Evolutionary conservation across 306 rosid genomes (phyloP).

Genomic region (Morella rubra): DNA sequence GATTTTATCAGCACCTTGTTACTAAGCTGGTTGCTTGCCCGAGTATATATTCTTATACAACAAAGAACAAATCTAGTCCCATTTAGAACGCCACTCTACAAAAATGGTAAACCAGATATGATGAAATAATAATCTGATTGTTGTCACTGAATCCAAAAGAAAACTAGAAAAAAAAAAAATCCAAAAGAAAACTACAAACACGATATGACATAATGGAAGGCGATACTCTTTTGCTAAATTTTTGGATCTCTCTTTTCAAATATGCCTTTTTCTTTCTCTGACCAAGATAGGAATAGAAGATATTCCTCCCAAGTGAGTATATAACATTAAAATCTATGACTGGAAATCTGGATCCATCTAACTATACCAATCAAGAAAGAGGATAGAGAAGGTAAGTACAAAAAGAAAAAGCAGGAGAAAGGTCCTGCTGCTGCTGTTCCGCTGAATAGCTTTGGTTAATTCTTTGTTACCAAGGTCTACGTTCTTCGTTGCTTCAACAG

Average conservation of each 20-base stretch:
- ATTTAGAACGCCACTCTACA: background rate
- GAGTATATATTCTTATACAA: no score
- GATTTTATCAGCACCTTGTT: no score
- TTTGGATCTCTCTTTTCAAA: background rate
- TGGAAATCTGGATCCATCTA: conserved; percentile 23
- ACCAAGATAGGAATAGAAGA: background rate
- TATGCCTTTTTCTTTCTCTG: background rate
- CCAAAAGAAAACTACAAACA: background rate
- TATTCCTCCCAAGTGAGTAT: background rate
- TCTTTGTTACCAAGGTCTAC: conserved; percentile 95
- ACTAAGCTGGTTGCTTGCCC: no score
- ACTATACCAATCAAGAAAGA: conserved; percentile 96
- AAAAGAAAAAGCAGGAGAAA: conserved; percentile 83
- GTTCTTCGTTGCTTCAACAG: conserved; percentile 91
- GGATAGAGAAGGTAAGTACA: conserved; percentile 76
- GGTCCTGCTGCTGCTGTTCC: conserved; percentile 90
- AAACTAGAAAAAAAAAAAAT: no score
- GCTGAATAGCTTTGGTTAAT: conserved; percentile 78
- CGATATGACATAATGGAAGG: background rate
- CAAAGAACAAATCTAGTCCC: no score
- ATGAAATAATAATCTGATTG: no score
- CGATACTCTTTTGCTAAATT: background rate
- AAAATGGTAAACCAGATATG: background rate
- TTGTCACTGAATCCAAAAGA: background rate
- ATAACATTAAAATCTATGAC: conserved; percentile 4